A percentile compares a stretch with the other conserved stretches of the same genome.
These are phyloP conservation scores for Rhododendron henanense DNA, from an alignment of 148 eudicot genomes.

Conservation along the genomic window DNA sequence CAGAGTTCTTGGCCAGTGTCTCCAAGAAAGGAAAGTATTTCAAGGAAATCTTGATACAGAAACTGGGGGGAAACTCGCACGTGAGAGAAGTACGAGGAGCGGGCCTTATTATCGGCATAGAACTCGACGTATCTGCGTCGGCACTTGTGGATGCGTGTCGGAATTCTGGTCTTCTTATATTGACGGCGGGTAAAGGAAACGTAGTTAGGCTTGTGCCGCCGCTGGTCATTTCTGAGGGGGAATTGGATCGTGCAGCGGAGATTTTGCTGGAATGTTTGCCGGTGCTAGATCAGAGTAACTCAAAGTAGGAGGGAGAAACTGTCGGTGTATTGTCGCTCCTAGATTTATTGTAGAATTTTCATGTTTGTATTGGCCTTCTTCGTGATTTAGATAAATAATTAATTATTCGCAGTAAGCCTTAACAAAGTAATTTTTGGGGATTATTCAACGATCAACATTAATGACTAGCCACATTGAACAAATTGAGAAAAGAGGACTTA, in stretches of 20 bases:
- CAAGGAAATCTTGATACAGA: constrained; percentile 42
- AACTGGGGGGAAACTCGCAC: constrained; percentile 57
- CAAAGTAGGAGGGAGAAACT: constrained; percentile 14
- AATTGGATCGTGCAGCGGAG: constrained; percentile 55
- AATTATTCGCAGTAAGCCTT: not conserved
- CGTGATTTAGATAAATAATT: not conserved
- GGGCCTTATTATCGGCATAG: constrained; percentile 75
- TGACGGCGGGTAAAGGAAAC: constrained; percentile 91
- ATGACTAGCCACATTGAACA: too few relatives aligned
- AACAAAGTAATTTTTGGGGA: not conserved
- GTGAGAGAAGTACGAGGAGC: constrained; percentile 74
- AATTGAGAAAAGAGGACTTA: too few relatives aligned
- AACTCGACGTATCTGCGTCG: constrained; percentile 60
- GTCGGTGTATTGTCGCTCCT: not conserved
- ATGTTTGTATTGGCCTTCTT: not conserved
- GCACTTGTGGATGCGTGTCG: constrained; percentile 74
- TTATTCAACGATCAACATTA: not conserved
- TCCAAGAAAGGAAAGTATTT: constrained; percentile 59
- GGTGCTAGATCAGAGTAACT: constrained; percentile 41
- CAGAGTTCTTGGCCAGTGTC: constrained; percentile 55
- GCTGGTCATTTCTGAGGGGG: constrained; percentile 65
- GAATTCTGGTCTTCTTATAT: constrained; percentile 59
- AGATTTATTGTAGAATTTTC: not conserved
- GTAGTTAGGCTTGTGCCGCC: constrained; percentile 87
- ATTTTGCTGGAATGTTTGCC: constrained; percentile 59